These are phyloP conservation scores for Ruellia speciosa DNA, from an alignment of 305 asterid genomes.

Conservation along the genomic window DNA sequence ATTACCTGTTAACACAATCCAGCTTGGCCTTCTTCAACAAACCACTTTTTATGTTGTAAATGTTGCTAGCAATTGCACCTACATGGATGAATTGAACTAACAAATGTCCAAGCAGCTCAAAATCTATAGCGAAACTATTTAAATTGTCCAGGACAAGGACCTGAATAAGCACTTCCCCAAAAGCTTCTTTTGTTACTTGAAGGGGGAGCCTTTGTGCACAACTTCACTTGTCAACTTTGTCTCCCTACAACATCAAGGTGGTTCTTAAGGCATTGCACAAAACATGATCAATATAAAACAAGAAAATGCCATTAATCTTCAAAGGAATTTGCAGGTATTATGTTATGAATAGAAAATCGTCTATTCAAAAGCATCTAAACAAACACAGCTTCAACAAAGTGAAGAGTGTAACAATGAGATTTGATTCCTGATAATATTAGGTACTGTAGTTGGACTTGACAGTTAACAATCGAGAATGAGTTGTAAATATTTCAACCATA, in stretches of 20 bases:
- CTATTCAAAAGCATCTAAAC: background rate
- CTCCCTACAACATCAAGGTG: constrained; percentile 37
- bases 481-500: background rate
- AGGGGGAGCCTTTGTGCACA: constrained; percentile 79
- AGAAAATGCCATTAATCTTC: background rate
- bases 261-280: background rate
- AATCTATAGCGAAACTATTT: constrained; percentile 3
- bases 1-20: constrained; percentile 70
- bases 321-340: background rate
- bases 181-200: constrained; percentile 63
- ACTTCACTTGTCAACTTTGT: constrained; percentile 71
- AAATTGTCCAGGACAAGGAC: constrained; percentile 18
- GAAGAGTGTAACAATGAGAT: background rate
- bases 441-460: too few species aligned
- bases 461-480: background rate
- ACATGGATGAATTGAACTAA: constrained; percentile 15
- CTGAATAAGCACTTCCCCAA: constrained; percentile 52
- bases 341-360: background rate
- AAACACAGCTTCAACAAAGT: background rate
- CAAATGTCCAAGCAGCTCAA: constrained; percentile 4
- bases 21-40: constrained; percentile 72
- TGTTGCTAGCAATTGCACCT: constrained; percentile 38
- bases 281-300: too few species aligned
- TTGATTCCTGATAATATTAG: too few species aligned
- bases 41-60: constrained; percentile 64